phyloP scores from a whole-genome alignment of 2,329 filamentous ascomycete genomes.

The Colletotrichum sp. region DNA sequence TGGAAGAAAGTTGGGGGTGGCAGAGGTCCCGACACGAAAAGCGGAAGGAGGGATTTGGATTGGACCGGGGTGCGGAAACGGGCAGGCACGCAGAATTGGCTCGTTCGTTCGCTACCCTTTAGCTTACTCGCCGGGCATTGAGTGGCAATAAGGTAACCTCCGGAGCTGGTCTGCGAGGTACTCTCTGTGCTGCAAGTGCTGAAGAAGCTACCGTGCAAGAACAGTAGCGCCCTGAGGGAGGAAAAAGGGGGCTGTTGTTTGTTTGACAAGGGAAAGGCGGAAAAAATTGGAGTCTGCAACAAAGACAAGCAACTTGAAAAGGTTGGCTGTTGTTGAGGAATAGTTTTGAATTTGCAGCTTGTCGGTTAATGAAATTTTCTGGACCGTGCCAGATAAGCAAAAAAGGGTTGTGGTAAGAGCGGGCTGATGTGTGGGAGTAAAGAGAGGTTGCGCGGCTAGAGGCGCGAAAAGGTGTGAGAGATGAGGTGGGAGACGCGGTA shows the following conservation, averaged over 20 bases:
- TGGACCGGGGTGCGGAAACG: slow-evolving; percentile 11
- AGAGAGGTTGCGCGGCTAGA: neutral
- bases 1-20: slow-evolving; percentile 9
- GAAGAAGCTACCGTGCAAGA: neutral
- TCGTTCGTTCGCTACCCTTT: slow-evolving; percentile 12
- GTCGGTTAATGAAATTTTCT: neutral
- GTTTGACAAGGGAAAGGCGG: neutral
- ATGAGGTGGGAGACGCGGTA: neutral
- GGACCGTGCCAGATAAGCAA: neutral
- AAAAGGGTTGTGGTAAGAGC: neutral
- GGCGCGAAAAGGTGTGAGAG: neutral
- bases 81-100: slow-evolving; percentile 17
- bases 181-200: neutral
- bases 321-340: neutral
- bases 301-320: neutral
- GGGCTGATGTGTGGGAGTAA: neutral
- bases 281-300: neutral
- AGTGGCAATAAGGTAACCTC: slow-evolving; percentile 16
- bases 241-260: neutral
- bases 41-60: slow-evolving; percentile 9
- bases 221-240: neutral
- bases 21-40: slow-evolving; percentile 18
- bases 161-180: neutral
- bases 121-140: slow-evolving; percentile 18
- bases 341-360: neutral